A percentile compares a stretch with the other conserved stretches of the same genome.
phyloP scores from a whole-genome alignment of 106 monocot species.

The Apostasia ramifera region DNA sequence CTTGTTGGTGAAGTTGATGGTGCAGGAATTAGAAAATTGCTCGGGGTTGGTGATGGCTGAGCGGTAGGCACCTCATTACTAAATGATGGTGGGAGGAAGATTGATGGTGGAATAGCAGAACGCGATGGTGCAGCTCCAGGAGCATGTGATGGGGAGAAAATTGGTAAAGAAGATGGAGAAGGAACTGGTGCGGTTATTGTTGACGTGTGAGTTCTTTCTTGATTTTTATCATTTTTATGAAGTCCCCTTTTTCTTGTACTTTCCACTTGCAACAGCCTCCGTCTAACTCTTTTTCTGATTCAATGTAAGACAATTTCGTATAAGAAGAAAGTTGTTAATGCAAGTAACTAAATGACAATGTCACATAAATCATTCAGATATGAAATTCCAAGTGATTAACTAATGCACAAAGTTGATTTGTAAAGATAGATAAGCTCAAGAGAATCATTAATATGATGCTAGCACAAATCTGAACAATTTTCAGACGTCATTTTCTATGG shows the following conservation, averaged over 20 bases:
- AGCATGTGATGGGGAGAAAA: conserved; percentile 3
- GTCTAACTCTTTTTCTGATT: conserved; percentile 6
- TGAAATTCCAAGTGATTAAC: background rate
- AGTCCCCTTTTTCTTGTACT: conserved; percentile 1
- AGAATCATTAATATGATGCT: too few relatives aligned
- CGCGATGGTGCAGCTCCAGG: conserved; percentile 3
- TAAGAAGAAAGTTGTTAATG: background rate
- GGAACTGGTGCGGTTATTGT: background rate
- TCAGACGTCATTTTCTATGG: too few relatives aligned
- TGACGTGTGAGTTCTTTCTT: background rate
- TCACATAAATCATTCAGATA: too few relatives aligned
- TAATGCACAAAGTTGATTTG: background rate
- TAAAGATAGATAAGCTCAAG: too few relatives aligned
- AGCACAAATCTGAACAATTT: too few relatives aligned
- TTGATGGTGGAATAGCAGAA: background rate
- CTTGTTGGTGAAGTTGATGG: conserved; percentile 2
- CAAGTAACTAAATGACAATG: background rate
- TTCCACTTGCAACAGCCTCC: conserved; percentile 27
- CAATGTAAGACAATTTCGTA: background rate
- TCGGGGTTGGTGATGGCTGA: conserved; percentile 2
- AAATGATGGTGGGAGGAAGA: background rate
- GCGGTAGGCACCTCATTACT: background rate
- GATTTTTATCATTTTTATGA: background rate
- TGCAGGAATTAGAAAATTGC: background rate
- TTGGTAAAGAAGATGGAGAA: conserved; percentile 4